Evolutionary conservation across 2,329 filamentous ascomycete species (phyloP), one percentile per base, ranked within the genome.

Genomic region (Epichloe baconii): DNA sequence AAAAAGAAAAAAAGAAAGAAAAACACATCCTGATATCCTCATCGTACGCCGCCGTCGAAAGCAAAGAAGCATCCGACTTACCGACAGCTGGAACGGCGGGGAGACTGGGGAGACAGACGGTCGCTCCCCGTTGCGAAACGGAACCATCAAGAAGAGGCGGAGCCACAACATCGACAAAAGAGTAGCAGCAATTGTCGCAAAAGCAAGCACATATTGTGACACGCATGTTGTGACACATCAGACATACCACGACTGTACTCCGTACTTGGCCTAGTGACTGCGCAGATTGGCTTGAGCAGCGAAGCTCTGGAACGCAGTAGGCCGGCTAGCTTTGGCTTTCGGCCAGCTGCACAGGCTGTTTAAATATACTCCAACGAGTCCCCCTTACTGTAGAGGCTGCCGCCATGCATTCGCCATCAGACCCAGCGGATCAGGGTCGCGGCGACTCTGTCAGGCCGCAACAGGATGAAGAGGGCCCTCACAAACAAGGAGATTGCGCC

Each of bases 171-270:
- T 37, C 35, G 51, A 46, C 42, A 36, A 43, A 41, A 43, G 8
- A 15, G 47, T 12, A 34, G 37, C 40, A 47, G 44, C n/a, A 21
- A 36, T 31, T 31, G 34, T 44, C 44, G 42, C 51, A 52, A 51
- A 47, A 50, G 48, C 44, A 50, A 47, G 35, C 14, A 44, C 23
- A 21, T 15, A 17, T 44, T 48, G 51, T 50, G 48, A 47, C 44
- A 41, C 14, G 38, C 23, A 31, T 11, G 14, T 44, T 50, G 51
- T 50, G 48, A 44, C 44, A 50, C 47, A 50, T 50, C 51, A 52
- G 46, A 49, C 42, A 31, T 21, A 40, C 51, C 37, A 34, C 26
- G 15, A 19, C 48, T 21, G 31, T 46, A 46, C 44, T 31, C 26
- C 10, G 17, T 15, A 45, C 37, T 35, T n/a, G 47, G 42, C 26